A percentile compares a stretch with the other conserved stretches of the same genome.
Evolutionary conservation across 2,329 filamentous ascomycete genomes (phyloP).

Genomic region (Septoria linicola): DNA sequence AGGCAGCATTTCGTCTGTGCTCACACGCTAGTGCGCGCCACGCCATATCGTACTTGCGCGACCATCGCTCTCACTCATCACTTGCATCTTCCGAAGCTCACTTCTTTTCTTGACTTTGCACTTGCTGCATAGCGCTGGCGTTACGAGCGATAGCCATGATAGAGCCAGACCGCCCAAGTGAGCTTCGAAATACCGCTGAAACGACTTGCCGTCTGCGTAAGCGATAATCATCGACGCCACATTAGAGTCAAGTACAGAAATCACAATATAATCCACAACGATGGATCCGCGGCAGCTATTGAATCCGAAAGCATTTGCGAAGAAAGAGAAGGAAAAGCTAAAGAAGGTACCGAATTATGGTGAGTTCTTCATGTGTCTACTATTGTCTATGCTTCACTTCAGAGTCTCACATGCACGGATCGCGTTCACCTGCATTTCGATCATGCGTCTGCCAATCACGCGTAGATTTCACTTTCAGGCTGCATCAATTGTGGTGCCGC

Average conservation of each 20-base stretch:
- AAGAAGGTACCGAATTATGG: conserved; percentile 33
- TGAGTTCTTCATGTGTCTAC: conserved; percentile 16
- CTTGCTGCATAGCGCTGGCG: too few species aligned
- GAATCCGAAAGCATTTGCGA: conserved; percentile 41
- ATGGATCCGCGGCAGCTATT: conserved; percentile 41
- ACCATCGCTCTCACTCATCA: too few species aligned
- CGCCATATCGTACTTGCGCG: too few species aligned
- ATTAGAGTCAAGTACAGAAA: neutral
- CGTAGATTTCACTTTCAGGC: conserved; percentile 1
- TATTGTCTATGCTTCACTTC: conserved; percentile 17
- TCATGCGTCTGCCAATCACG: conserved; percentile 1
- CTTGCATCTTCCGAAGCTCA: too few species aligned
- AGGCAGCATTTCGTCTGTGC: too few species aligned
- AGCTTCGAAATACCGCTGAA: too few species aligned
- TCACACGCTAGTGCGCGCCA: too few species aligned
- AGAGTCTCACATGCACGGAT: conserved; percentile 4
- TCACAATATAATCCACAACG: neutral
- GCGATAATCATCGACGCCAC: neutral
- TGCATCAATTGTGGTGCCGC: neutral
- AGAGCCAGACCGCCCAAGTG: too few species aligned
- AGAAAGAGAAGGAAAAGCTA: conserved; percentile 35
- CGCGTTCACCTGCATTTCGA: conserved; percentile 3
- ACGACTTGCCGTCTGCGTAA: too few species aligned
- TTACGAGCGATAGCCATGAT: too few species aligned
- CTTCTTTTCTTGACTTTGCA: too few species aligned